Conservation (phyloP, 306 rosid species). For the Leucaena leucocephala region DNA sequence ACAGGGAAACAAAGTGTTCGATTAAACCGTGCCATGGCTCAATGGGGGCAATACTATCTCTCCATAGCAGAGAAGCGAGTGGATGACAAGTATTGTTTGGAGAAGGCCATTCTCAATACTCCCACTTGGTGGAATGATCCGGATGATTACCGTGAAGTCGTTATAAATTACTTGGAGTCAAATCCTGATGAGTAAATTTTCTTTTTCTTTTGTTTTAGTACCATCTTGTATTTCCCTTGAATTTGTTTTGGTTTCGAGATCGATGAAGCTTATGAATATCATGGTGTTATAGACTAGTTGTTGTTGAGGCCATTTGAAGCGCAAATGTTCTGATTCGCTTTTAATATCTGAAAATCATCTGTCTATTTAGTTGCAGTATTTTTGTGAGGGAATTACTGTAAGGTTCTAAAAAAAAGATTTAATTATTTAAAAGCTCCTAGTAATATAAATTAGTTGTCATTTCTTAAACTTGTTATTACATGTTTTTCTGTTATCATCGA, state of each 20-base stretch:
- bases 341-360: too few species aligned
- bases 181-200: slow-evolving; percentile 28
- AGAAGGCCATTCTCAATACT: slow-evolving; percentile 48
- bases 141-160: slow-evolving; percentile 37
- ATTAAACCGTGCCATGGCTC: slow-evolving; percentile 52
- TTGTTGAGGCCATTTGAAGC: background rate
- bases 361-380: too few species aligned
- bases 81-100: slow-evolving; percentile 38
- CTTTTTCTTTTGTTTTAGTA: background rate
- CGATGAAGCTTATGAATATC: background rate
- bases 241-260: background rate
- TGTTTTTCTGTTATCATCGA: too few species aligned
- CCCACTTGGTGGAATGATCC: slow-evolving; percentile 45
- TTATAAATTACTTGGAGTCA: slow-evolving; percentile 37
- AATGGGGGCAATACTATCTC: slow-evolving; percentile 50
- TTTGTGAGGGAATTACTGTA: too few species aligned
- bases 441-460: too few species aligned
- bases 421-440: too few species aligned
- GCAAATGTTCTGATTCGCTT: background rate
- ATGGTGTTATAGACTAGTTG: background rate
- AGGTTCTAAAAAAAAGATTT: too few species aligned
- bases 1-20: slow-evolving; percentile 67
- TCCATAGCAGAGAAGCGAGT: slow-evolving; percentile 41
- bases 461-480: too few species aligned
- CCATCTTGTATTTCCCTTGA: background rate